Evolutionary conservation across 305 asterid species (phyloP), one percentile per base, ranked within the genome.

Genomic region (Plantago lanceolata): DNA sequence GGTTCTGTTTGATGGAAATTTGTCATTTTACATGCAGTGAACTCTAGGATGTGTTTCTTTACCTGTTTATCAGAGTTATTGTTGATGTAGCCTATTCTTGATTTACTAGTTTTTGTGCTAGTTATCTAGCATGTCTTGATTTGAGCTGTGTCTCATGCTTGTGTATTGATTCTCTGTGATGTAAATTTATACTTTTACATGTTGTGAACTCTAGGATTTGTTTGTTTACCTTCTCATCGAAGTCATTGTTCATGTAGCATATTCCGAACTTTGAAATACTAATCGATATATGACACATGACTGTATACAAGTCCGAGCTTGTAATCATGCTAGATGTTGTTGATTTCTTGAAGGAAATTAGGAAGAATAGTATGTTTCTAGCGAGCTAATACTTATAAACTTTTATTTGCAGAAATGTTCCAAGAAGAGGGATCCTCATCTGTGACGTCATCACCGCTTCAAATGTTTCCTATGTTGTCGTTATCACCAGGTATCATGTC

Each of bases 391-490:
- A 1, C 44, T 52, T 12, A 63, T 63, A 33, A 13, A 16, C 6
- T 33, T 19, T 58, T 18, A 24, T 73, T 48, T 56, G 75, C 57
- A 56, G 68, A 59, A 68, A 90, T 87, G 97, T 78, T 86, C 78
- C 94, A 82, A 75, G 96, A 91, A 66, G 97, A 90, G 53, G 93
- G 95, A 70, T 91, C 96, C 60, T 83, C 91, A 29, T 84, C 97
- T 48, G 84, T 87, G 24, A 85, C 95, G 16, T 85, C 91, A 53
- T 86, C 94, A 40, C 90, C 95, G 0, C 71, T 82, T 20, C 95
- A 81, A 78, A 72, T 67, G 67, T 76, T 82, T 57, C 96, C 94
- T 47, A 59, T 59, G 64, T 19, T 59, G 64, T 59, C 64, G 44
- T 64, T 77, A 15, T 79, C 95, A 17, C 90, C 84, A 15, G 75